phyloP scores from a whole-genome alignment of 306 rosid species.

The Cucumis hystrix region DNA sequence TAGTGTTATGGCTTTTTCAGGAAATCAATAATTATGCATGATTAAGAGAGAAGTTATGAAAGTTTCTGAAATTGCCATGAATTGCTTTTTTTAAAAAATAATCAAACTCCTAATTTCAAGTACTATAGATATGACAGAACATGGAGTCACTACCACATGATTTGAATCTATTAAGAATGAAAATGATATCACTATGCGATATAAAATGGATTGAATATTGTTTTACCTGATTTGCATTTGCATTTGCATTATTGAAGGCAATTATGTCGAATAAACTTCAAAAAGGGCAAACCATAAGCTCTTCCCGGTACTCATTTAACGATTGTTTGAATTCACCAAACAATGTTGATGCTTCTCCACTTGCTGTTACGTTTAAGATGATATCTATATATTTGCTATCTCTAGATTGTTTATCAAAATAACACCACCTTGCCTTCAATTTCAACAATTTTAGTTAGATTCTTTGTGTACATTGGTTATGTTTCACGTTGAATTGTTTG shows the following conservation, averaged over 20 bases:
- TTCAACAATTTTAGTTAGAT: background rate
- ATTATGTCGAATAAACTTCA: slow-evolving; percentile 15
- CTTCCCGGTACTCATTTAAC: slow-evolving; percentile 12
- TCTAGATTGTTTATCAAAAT: slow-evolving; percentile 16
- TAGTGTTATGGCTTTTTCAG: no score
- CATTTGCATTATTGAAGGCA: slow-evolving; percentile 11
- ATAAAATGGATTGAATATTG: background rate
- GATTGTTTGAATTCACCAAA: slow-evolving; percentile 17
- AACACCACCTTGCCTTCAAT: slow-evolving; percentile 17
- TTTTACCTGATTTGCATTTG: slow-evolving; percentile 15
- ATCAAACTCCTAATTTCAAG: no score
- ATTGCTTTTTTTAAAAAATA: no score
- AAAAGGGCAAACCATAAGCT: slow-evolving; percentile 5
- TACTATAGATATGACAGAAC: no score
- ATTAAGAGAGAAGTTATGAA: no score
- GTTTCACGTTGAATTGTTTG: background rate
- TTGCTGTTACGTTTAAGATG: slow-evolving; percentile 2
- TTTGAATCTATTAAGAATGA: background rate
- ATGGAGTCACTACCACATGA: no score
- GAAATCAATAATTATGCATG: no score
- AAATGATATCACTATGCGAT: background rate
- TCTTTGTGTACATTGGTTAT: background rate
- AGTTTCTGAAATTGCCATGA: no score
- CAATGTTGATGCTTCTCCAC: slow-evolving; percentile 11
- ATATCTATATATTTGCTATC: slow-evolving; percentile 13